phyloP scores from a whole-genome alignment of 805 yeast species.

The Candida vartiovaarae region DNA sequence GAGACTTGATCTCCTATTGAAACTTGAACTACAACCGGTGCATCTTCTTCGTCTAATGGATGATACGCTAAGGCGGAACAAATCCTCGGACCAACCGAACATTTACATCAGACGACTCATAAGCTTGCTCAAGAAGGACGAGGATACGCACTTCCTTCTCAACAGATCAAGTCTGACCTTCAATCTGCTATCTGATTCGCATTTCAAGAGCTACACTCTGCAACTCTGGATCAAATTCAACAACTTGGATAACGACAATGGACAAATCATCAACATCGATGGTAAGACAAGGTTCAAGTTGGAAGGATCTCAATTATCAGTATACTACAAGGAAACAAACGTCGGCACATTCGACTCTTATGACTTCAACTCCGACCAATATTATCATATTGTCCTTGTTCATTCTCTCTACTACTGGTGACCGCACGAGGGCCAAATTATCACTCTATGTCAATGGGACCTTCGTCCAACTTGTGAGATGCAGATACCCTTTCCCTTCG shows the following conservation, averaged over 20 bases:
- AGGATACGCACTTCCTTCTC: conserved; percentile 22
- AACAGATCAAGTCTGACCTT: conserved; percentile 22
- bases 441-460: conserved; percentile 14
- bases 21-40: conserved; percentile 3
- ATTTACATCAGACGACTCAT: conserved; percentile 4
- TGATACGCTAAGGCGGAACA: background rate
- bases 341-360: conserved; percentile 13
- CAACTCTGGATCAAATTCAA: conserved; percentile 26
- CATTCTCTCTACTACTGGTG: conserved; percentile 13
- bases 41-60: conserved; percentile 6
- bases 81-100: background rate
- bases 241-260: conserved; percentile 22
- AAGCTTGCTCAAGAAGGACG: conserved; percentile 9
- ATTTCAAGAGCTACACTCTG: conserved; percentile 14
- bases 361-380: conserved; percentile 10
- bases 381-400: conserved; percentile 16
- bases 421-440: conserved; percentile 11
- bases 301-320: conserved; percentile 27
- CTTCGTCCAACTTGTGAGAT: conserved; percentile 14
- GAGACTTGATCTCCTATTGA: background rate
- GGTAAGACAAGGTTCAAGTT: conserved; percentile 18
- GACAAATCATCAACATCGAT: conserved; percentile 22
- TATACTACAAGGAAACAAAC: conserved; percentile 11
- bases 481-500: conserved; percentile 14
- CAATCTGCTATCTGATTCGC: background rate